A percentile compares a stretch with the other conserved stretches of the same genome.
Evolutionary conservation across 345 rosid species (phyloP).

Genomic region (Alliaria petiolata): DNA sequence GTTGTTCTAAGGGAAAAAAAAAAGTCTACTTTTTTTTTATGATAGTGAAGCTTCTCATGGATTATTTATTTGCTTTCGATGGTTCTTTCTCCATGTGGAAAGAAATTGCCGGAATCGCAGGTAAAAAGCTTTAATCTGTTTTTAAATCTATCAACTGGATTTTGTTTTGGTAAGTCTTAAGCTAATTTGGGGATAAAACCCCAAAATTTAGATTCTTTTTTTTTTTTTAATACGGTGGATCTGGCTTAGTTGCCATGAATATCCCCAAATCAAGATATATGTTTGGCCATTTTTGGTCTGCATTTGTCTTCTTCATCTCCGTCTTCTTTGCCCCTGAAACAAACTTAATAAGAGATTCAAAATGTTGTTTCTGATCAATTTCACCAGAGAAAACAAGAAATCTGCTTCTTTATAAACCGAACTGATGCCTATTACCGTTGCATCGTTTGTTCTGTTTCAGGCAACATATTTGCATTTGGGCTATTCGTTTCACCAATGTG

Average conservation of each 20-base stretch:
- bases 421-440: slow-evolving; percentile 1
- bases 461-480: slow-evolving; percentile 82
- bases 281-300: neutral
- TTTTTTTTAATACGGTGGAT: neutral
- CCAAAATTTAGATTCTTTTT: neutral
- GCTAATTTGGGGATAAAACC: neutral
- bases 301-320: neutral
- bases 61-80: slow-evolving; percentile 26
- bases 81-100: slow-evolving; percentile 31
- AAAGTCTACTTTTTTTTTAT: neutral
- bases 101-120: slow-evolving; percentile 75
- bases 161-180: neutral
- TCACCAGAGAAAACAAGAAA: neutral
- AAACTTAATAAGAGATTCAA: neutral
- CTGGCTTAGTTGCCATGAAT: slow-evolving; percentile 3
- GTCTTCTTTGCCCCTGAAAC: neutral
- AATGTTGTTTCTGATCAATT: neutral
- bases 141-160: neutral
- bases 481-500: slow-evolving; percentile 82
- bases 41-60: slow-evolving; percentile 41
- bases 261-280: slow-evolving; percentile 1
- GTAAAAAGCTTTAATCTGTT: slow-evolving; percentile 12
- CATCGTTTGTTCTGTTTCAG: slow-evolving; percentile 41
- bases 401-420: neutral
- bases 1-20: neutral